Percentiles rank a stretch among this genome's conserved stretches.
These are phyloP conservation scores for Gypsophila paniculata DNA, from an alignment of 179 eudicot species.

Conservation along the genomic window DNA sequence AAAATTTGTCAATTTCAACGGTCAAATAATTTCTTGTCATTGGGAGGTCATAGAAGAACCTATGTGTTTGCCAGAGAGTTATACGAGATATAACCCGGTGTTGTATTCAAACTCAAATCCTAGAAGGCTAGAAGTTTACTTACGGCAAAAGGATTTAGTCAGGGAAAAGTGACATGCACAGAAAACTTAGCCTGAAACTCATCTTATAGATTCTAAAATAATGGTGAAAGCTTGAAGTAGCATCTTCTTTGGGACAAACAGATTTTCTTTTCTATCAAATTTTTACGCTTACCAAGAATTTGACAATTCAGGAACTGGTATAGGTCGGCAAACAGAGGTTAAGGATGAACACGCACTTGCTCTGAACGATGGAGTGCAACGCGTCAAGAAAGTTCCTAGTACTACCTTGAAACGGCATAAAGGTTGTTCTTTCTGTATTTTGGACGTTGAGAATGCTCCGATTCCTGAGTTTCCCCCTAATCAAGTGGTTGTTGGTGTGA, in stretches of 20 bases:
- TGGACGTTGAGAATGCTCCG: slow-evolving; percentile 73
- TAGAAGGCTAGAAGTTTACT: not conserved
- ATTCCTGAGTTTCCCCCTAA: slow-evolving; percentile 63
- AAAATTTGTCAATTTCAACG: not conserved
- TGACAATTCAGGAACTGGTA: slow-evolving; percentile 22
- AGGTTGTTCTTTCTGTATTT: slow-evolving; percentile 93
- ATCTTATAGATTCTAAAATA: not conserved
- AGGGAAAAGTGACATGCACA: not conserved
- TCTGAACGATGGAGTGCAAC: slow-evolving; percentile 42
- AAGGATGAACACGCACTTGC: slow-evolving; percentile 30
- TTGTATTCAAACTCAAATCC: not conserved
- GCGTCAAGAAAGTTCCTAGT: slow-evolving; percentile 52
- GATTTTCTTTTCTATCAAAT: slow-evolving; percentile 1
- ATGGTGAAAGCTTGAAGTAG: slow-evolving; percentile 2
- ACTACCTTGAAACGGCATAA: slow-evolving; percentile 75
- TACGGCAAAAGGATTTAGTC: not conserved
- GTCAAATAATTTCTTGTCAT: not conserved
- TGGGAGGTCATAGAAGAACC: not conserved
- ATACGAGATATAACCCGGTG: not conserved
- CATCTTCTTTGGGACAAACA: not conserved
- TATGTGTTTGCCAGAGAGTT: not conserved
- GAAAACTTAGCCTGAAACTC: no score
- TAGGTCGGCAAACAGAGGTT: slow-evolving; percentile 20
- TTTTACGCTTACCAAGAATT: slow-evolving; percentile 24
- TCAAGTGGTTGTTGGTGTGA: slow-evolving; percentile 82